Conservation (phyloP, 2,329 filamentous ascomycete species). For the Epichloe coenophiala region DNA sequence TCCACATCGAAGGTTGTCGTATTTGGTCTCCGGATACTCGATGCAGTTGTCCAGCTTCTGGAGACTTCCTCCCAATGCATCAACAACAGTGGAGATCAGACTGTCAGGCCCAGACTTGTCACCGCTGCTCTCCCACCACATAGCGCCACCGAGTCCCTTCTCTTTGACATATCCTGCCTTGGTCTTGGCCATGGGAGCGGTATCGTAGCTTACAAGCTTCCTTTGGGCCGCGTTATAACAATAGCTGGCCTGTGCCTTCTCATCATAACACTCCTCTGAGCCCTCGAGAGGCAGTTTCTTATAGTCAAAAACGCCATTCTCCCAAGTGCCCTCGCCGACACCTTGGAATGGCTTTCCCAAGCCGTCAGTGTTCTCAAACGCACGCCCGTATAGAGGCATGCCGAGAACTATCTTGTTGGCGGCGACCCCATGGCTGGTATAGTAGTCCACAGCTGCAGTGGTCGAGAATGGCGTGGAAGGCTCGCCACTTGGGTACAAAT, state of each 20-base stretch:
- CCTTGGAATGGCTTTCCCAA: constrained; percentile 57
- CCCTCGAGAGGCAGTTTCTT: constrained; percentile 65
- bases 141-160: constrained; percentile 65
- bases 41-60: constrained; percentile 45
- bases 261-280: constrained; percentile 50
- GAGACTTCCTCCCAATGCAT: constrained; percentile 43
- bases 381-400: constrained; percentile 84
- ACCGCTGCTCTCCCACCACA: constrained; percentile 92
- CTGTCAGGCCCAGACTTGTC: constrained; percentile 55
- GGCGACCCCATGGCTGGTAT: constrained; percentile 50
- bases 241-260: constrained; percentile 55
- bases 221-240: constrained; percentile 53
- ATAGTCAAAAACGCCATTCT: constrained; percentile 77
- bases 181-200: constrained; percentile 45
- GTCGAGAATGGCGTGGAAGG: constrained; percentile 67
- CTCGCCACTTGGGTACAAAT: constrained; percentile 52
- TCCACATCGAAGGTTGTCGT: constrained; percentile 52
- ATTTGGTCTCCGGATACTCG: constrained; percentile 51
- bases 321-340: constrained; percentile 69
- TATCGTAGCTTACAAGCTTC: constrained; percentile 71
- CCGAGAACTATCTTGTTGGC: constrained; percentile 70
- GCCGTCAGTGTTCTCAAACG: constrained; percentile 68
- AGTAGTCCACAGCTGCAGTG: constrained; percentile 54
- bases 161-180: constrained; percentile 63
- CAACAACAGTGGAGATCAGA: constrained; percentile 53